Base-by-base conservation (phyloP, 768 basidiomycete genomes). In the Amanita thiersii region DNA sequence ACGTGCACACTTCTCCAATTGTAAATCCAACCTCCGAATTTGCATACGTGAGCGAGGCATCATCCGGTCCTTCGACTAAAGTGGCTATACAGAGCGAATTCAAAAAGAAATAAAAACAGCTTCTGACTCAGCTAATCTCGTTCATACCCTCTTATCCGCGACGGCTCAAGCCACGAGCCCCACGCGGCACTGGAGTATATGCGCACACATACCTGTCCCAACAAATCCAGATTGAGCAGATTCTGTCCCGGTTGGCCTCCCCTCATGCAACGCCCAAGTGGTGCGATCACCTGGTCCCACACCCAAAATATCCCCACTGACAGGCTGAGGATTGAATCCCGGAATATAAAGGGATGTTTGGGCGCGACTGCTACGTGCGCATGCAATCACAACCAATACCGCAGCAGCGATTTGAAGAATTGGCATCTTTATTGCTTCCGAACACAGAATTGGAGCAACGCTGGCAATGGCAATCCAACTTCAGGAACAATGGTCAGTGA, bases 341-440 rank as follows among this genome's bases (percentile, higher is more conserved):
- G 69, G 71, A 40, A 75, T 58, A 44, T 60, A 69, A 28, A 72
- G 51, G n/a, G 72, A 67, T 0, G 60, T 64, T 43, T 61, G 53
- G 3, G 60, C 62, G 51, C 56, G 38, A 44, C 60, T 60, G 15
- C 21, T 9, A 32, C 26, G 17, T n/a, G n/a, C n/a, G n/a, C n/a
- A n/a, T n/a, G n/a, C n/a, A n/a, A n/a, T n/a, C n/a, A n/a, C n/a
- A n/a, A n/a, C n/a, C n/a, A n/a, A n/a, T n/a, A n/a, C n/a, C n/a
- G n/a, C n/a, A n/a, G n/a, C n/a, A n/a, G n/a, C n/a, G n/a, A n/a
- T n/a, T n/a, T n/a, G n/a, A n/a, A n/a, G n/a, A n/a, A n/a, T n/a
- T n/a, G n/a, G n/a, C n/a, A n/a, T n/a, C n/a, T n/a, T n/a, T n/a
- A n/a, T n/a, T n/a, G n/a, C n/a, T n/a, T n/a, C n/a, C n/a, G n/a